Evolutionary conservation across 2,329 filamentous ascomycete genomes (phyloP), one percentile per base, ranked within the genome.

Genomic region (Zasmidium cellare): DNA sequence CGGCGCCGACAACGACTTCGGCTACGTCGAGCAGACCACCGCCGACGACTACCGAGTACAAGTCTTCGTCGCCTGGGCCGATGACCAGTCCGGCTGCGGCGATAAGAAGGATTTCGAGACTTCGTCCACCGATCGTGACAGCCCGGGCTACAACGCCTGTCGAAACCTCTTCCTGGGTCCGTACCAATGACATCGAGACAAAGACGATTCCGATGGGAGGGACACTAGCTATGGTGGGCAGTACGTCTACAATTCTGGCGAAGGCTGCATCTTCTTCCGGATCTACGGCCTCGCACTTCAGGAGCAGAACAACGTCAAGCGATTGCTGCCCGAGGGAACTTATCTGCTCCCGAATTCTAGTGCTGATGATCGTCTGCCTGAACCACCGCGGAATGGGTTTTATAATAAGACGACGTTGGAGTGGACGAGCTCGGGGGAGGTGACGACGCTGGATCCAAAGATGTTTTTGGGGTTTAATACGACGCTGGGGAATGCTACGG

Each of bases 61-160:
- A 19, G 47, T 50, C 22, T 31, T 22, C 23, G 47, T 28, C 22
- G 18, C 20, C 20, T 50, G 47, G 47, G 47, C 47, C 3, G 47
- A 50, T 19, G 47, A 50, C 24, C 47, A 50, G 24, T 50, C 47
- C n/a, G 47, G 47, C 9, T 50, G 47, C 23, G 47, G 47, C 24
- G 47, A 50, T n/a, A 50, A 50, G 47, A 31, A 25, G 23, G 47
- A 50, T 16, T 50, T 50, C 47, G 22, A 25, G 3, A 28, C 23
- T 18, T 50, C 47, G 3, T 50, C 47, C 22, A n/a, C 5, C 3
- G 47, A 50, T 31, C 7, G 12, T n/a, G 24, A 31, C n/a, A 50
- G 47, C 47, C 3, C 5, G 5, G 23, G 22, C 20, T 50, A 50
- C 23, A 19, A 12, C 11, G 47, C 47, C 22, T 50, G 47, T 50